Conservation (phyloP, 148 eudicot species). For the Dianthus caryophyllus region DNA sequence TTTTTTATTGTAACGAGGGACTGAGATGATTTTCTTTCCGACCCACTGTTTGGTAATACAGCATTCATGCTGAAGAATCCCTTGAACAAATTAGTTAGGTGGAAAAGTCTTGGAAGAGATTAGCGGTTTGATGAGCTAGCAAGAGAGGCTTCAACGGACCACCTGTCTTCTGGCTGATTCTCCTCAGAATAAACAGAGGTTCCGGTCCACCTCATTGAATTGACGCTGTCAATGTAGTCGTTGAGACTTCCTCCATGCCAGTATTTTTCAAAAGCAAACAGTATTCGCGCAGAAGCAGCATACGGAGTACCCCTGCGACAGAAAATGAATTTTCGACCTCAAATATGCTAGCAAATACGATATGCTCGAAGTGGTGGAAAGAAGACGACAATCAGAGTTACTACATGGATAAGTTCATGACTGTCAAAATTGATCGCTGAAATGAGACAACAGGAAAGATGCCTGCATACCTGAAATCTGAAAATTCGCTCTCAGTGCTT, state of each 20-base stretch:
- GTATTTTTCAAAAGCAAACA: constrained; percentile 8
- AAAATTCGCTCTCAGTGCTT: constrained; percentile 6
- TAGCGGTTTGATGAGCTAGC: background rate
- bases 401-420: background rate
- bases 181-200: background rate
- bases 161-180: constrained; percentile 13
- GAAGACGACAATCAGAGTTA: no score
- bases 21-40: no score
- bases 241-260: constrained; percentile 16
- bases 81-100: background rate
- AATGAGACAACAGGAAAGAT: background rate
- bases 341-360: no score
- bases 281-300: constrained; percentile 13
- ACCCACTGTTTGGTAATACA: background rate
- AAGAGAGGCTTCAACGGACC: background rate
- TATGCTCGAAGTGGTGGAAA: no score
- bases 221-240: background rate
- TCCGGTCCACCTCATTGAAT: background rate
- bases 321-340: background rate
- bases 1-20: no score
- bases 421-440: background rate
- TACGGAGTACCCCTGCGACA: constrained; percentile 11
- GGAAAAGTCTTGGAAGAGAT: background rate
- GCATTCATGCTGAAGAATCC: background rate
- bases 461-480: constrained; percentile 12